Evolutionary conservation across 768 basidiomycete genomes (phyloP).

Genomic region (Lentinula sp.): DNA sequence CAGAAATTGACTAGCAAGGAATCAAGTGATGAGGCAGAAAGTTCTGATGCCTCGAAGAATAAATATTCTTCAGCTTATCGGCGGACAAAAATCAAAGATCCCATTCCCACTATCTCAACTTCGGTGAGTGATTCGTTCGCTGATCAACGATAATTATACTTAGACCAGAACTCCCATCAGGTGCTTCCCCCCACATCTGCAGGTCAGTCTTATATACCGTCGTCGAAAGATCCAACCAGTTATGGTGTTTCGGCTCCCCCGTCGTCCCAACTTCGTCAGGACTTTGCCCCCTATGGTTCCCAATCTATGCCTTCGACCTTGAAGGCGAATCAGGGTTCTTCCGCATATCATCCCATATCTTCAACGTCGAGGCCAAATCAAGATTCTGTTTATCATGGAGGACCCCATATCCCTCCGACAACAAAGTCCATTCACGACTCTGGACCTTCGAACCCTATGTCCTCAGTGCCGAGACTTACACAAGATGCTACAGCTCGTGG

Average conservation of each 20-base stretch:
- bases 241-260: neutral
- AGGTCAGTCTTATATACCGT: neutral
- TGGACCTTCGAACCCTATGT: no score
- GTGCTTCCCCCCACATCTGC: neutral
- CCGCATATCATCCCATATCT: no score
- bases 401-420: no score
- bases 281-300: no score
- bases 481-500: no score
- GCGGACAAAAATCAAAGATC: constrained; percentile 30
- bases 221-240: neutral
- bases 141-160: neutral
- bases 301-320: neutral
- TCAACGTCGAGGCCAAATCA: no score
- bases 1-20: constrained; percentile 15
- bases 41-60: constrained; percentile 25
- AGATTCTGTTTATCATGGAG: no score
- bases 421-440: no score
- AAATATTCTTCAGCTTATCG: constrained; percentile 18
- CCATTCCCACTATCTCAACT: neutral
- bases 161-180: neutral
- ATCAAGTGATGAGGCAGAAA: constrained; percentile 27
- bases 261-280: neutral
- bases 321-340: neutral
- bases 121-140: constrained; percentile 8
- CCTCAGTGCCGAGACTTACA: no score